Conservation (phyloP, 1,284 basidiomycete species). For the Cutaneotrichosporon curvatum region DNA sequence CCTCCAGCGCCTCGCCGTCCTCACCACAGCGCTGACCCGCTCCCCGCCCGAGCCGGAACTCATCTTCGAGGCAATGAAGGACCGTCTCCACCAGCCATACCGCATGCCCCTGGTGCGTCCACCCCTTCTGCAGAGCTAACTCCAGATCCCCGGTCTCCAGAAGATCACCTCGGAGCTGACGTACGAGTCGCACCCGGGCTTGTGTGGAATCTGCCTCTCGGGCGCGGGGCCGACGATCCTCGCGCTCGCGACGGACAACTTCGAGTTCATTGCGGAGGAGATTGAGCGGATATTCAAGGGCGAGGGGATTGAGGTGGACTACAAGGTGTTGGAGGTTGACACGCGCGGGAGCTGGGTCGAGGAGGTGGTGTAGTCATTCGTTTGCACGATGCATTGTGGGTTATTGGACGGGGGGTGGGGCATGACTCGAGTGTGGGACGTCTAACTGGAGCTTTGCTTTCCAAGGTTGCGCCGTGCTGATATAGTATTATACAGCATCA, state of each 20-base stretch:
- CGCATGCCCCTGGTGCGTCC: constrained; percentile 62
- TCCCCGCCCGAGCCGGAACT: constrained; percentile 86
- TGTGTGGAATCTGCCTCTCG: constrained; percentile 94
- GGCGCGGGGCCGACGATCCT: constrained; percentile 97
- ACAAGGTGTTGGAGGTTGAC: constrained; percentile 46
- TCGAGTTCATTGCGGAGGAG: constrained; percentile 72
- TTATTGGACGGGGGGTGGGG: too few species aligned
- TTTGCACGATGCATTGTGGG: too few species aligned
- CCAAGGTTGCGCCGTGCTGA: too few species aligned
- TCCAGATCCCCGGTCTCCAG: constrained; percentile 86
- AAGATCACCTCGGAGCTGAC: constrained; percentile 84
- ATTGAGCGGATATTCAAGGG: constrained; percentile 66
- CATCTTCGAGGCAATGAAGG: constrained; percentile 99
- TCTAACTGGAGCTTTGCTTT: too few species aligned
- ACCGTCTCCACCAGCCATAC: constrained; percentile 95
- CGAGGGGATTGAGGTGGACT: constrained; percentile 64
- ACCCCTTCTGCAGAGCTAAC: constrained; percentile 1
- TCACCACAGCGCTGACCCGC: constrained; percentile 87
- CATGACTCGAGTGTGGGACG: too few species aligned
- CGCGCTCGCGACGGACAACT: constrained; percentile 82
- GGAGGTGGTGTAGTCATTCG: constrained; percentile 22
- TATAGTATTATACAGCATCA: too few species aligned
- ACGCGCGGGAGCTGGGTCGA: constrained; percentile 45
- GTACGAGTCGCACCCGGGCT: constrained; percentile 78
- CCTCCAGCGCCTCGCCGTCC: constrained; percentile 91